A percentile compares a stretch with the other conserved stretches of the same genome.
These are phyloP conservation scores for Calocybe cyanea DNA, from an alignment of 768 basidiomycete genomes.

Conservation along the genomic window DNA sequence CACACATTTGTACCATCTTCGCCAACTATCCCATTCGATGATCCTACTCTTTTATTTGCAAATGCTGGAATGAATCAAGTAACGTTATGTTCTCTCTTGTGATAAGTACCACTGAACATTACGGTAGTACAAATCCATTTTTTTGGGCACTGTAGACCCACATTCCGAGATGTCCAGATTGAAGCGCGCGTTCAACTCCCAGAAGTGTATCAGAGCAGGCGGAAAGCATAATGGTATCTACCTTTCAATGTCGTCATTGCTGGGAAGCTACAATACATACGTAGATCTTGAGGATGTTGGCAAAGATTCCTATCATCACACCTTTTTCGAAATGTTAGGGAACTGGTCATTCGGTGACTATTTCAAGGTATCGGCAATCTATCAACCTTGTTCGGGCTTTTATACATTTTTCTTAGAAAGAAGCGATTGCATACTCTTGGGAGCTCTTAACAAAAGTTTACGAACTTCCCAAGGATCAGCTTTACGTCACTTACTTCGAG, in stretches of 20 bases:
- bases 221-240: conserved; percentile 96
- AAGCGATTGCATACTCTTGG: conserved; percentile 93
- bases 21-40: conserved; percentile 93
- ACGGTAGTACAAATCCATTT: conserved; percentile 88
- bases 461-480: conserved; percentile 80
- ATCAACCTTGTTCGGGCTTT: conserved; percentile 6
- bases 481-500: conserved; percentile 98
- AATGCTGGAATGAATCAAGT: conserved; percentile 99
- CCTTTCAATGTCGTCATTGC: neutral
- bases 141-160: conserved; percentile 97
- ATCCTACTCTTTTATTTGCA: conserved; percentile 95
- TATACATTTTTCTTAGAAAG: conserved; percentile 53
- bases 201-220: conserved; percentile 98
- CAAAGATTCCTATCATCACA: conserved; percentile 97
- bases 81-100: conserved; percentile 12
- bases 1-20: conserved; percentile 92
- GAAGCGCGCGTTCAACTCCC: conserved; percentile 91
- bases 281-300: conserved; percentile 98
- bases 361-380: conserved; percentile 76
- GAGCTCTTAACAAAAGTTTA: conserved; percentile 89
- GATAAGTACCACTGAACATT: neutral
- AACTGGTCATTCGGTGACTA: conserved; percentile 99
- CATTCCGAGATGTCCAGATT: conserved; percentile 87
- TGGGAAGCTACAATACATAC: neutral
- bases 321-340: conserved; percentile 99